A percentile compares a stretch with the other conserved stretches of the same genome.
Evolutionary conservation across 805 yeast species (phyloP).

Genomic region (Geotrichum ghanense): DNA sequence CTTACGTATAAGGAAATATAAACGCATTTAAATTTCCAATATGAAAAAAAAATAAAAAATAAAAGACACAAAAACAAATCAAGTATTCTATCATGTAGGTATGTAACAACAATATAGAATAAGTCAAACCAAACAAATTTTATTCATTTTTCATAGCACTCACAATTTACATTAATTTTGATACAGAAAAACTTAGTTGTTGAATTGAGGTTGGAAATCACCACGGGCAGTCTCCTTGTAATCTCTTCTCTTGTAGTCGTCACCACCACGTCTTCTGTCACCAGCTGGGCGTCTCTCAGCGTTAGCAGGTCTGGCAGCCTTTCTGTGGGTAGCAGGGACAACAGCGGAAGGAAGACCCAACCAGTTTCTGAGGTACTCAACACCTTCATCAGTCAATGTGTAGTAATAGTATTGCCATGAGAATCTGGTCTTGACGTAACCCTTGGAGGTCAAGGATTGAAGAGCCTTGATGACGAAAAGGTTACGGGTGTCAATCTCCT

Average conservation of each 20-base stretch:
- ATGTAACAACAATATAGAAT: too few relatives aligned
- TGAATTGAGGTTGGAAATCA: constrained; percentile 28
- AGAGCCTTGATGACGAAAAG: constrained; percentile 96
- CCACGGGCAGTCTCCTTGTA: constrained; percentile 28
- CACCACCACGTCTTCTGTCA: constrained; percentile 41
- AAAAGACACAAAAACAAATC: too few relatives aligned
- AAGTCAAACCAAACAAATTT: too few relatives aligned
- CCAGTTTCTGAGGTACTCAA: constrained; percentile 95
- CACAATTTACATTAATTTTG: constrained; percentile 6
- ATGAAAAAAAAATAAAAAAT: too few relatives aligned
- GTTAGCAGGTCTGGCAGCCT: constrained; percentile 76
- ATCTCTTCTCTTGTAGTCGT: constrained; percentile 52
- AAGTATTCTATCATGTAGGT: too few relatives aligned
- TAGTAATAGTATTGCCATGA: constrained; percentile 99
- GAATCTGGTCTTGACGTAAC: constrained; percentile 99
- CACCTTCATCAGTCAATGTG: constrained; percentile 99
- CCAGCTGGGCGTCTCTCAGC: constrained; percentile 24
- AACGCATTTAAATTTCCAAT: too few relatives aligned
- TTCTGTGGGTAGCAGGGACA: constrained; percentile 96
- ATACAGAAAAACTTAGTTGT: constrained; percentile 13
- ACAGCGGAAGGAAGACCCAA: constrained; percentile 97
- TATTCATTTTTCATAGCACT: too few relatives aligned
- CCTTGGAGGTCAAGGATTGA: constrained; percentile 97
- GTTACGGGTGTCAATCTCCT: constrained; percentile 96
- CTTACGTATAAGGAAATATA: too few relatives aligned